These are phyloP conservation scores for Glarea lozoyensis DNA, from an alignment of 495 filamentous ascomycete species.

Conservation along the genomic window DNA sequence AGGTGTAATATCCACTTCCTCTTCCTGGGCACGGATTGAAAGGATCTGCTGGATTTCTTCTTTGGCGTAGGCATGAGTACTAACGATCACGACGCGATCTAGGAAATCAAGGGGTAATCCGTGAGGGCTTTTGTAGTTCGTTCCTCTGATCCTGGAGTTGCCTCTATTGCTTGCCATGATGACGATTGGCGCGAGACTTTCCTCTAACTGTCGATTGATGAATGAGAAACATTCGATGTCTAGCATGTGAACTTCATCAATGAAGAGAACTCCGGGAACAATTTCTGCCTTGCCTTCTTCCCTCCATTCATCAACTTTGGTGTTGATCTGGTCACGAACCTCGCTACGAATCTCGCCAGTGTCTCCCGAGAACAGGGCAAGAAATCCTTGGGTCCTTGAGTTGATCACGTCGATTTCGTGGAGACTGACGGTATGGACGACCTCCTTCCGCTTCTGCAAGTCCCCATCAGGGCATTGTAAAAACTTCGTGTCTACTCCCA, in stretches of 20 bases:
- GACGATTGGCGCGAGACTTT: conserved; percentile 89
- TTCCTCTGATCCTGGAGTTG: conserved; percentile 84
- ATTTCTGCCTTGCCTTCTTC: conserved; percentile 98
- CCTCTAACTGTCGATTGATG: conserved; percentile 93
- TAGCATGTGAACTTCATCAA: conserved; percentile 99
- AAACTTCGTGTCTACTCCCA: conserved; percentile 98
- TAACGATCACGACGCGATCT: conserved; percentile 92
- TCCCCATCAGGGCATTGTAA: conserved; percentile 98
- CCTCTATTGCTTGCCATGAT: conserved; percentile 99
- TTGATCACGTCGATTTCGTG: conserved; percentile 99
- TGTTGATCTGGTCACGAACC: conserved; percentile 97
- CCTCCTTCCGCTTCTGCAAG: conserved; percentile 93
- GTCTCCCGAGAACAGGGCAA: conserved; percentile 93
- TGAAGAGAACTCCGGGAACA: conserved; percentile 93
- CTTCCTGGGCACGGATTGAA: conserved; percentile 83
- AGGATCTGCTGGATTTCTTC: conserved; percentile 90
- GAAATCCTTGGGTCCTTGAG: conserved; percentile 90
- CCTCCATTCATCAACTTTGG: conserved; percentile 96
- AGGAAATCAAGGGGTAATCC: conserved; percentile 93
- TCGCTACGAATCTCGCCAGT: conserved; percentile 97
- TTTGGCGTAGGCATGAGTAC: conserved; percentile 76
- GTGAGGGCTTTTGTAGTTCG: conserved; percentile 83
- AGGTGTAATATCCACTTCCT: conserved; percentile 83
- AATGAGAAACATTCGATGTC: conserved; percentile 99
- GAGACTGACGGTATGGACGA: conserved; percentile 90